A percentile compares a stretch with the other conserved stretches of the same genome.
Evolutionary conservation across 768 basidiomycete species (phyloP).

Genomic region (Lentinula guzmanii): DNA sequence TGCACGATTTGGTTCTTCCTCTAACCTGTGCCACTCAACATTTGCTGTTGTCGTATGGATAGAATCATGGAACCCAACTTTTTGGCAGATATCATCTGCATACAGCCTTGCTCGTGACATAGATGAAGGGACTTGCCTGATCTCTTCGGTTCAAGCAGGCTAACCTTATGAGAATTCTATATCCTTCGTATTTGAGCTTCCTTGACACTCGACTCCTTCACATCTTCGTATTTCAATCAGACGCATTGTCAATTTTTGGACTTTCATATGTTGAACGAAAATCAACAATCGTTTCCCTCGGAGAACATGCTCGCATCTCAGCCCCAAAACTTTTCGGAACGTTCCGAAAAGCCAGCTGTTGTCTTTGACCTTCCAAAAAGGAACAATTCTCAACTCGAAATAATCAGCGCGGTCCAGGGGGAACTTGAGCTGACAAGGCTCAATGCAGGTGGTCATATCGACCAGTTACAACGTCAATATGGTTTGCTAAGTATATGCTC

Average conservation of each 20-base stretch:
- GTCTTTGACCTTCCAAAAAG: background rate
- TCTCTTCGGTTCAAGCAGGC: background rate
- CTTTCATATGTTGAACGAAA: background rate
- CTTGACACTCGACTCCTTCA: background rate
- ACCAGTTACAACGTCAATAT: constrained; percentile 11
- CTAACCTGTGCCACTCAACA: background rate
- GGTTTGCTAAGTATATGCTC: constrained; percentile 12
- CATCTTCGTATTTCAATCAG: background rate
- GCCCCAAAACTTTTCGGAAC: background rate
- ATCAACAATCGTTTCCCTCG: background rate
- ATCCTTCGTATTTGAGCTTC: background rate
- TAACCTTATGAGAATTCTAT: background rate
- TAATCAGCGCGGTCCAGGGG: background rate
- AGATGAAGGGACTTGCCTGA: background rate
- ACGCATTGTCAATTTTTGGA: background rate
- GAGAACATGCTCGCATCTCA: background rate
- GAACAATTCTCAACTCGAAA: background rate
- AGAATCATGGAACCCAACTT: background rate
- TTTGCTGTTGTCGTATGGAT: background rate
- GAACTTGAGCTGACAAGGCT: background rate
- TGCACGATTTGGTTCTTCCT: background rate
- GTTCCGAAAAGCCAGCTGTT: background rate
- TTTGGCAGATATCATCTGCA: background rate
- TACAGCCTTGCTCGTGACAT: background rate
- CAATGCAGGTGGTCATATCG: constrained; percentile 12